Base-by-base conservation (phyloP, 352 stramenopile genomes). In the Pythium aphanidermatum region DNA sequence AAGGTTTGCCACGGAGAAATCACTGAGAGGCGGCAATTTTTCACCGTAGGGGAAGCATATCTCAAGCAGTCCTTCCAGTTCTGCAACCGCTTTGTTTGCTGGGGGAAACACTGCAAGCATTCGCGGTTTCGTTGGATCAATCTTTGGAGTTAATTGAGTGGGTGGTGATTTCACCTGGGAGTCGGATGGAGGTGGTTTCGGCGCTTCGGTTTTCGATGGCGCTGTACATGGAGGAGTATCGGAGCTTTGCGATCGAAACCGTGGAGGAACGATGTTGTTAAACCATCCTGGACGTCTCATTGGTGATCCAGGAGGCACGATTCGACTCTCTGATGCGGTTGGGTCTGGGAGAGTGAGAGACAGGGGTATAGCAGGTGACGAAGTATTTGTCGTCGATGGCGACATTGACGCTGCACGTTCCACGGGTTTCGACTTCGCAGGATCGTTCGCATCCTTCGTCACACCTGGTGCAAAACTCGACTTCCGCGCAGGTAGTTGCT, bases 31-130 rank as follows among this genome's bases (percentile, higher is more conserved):
- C 10, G 64, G 62, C 9, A 63, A 46, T 12, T 68, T 55, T 0
- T 83, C 69, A 5, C 72, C 68, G 52, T 85, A 82, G 1, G 79
- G 79, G 48, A 92, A 92, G 41, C 76, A 92, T 40, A 92, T 69
- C 52, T 89, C 74, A 2, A 82, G 27, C 5, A 87, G 56, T 39
- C 72, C 72, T 55, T 88, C 76, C 11, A 85, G 57, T 17, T 85
- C 72, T 12, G 64, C 57, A 1, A 85, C 65, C 35, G 28, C 50
- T 21, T 65, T 58, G 12, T 45, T 58, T 1, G 70, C 62, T 6
- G 62, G 55, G 31, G 71, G 74, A 40, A 59, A 84, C 3, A 83
- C 59, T 14, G 62, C 66, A 9, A 86, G 47, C 52, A 88, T 58
- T 39, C 81, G 72, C 7, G 58, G 46, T 12, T 60, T 63, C 27